Evolutionary conservation across 2,329 filamentous ascomycete genomes (phyloP), one percentile per base, ranked within the genome.

Genomic region (Xylariaceae sp.): DNA sequence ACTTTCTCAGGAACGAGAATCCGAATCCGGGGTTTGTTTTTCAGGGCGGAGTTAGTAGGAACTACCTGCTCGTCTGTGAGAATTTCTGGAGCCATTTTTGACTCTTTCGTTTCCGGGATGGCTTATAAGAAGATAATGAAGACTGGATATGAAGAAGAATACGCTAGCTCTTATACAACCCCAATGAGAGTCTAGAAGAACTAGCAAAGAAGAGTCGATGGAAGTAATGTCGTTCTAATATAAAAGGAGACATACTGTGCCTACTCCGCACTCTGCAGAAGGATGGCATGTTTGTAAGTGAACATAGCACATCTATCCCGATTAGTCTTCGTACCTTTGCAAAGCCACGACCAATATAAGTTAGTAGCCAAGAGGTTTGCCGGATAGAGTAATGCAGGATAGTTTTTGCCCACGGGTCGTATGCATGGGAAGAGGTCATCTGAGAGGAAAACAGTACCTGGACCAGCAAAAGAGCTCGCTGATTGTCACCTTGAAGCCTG

Each of bases 1-100:
- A 93, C 82, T 71, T 91, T 92, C 69, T 93, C 90, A 1, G 90
- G 87, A 41, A 93, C 89, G 23, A 95, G 82, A 59, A 93, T 83
- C 44, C 77, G 82, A 59, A 93, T 83, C 44, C 77, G 75, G 32
- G 56, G 59, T 40, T 47, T 54, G n/a, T 48, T 10, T 19, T 23
- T 20, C 40, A 10, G 10, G 10, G 26, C 10, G 6, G 32, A 16
- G 14, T 37, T 12, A 37, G 32, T 12, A 37, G 32, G 32, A 10
- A 14, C 32, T 21, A 63, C 57, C 7, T 61, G 45, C 19, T 51
- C 48, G 21, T 68, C 61, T 5, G 62, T 55, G 37, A 67, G 52
- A 23, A 69, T 68, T 19, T 66, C 67, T 16, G 71, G 70, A 46
- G 56, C 54, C 62, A 64, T 63, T 50, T n/a, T 19, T 44, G 18